Evolutionary conservation across 2,329 filamentous ascomycete species (phyloP).

Genomic region (Corinectria fuckeliana): DNA sequence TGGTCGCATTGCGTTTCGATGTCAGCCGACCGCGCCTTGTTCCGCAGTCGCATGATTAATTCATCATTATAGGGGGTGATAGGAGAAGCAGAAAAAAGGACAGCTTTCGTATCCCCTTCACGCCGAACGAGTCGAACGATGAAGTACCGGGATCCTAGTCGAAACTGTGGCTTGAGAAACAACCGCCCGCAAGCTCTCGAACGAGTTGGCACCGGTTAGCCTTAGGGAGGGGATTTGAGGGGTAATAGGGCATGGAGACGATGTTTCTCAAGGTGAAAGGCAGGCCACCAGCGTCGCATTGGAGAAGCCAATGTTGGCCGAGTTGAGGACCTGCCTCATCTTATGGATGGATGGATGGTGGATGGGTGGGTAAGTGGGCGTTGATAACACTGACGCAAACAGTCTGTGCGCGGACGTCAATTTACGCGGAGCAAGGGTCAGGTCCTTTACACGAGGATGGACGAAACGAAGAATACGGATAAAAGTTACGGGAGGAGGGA

Average conservation of each 20-base stretch:
- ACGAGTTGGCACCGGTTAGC: background rate
- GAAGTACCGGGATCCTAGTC: conserved; percentile 10
- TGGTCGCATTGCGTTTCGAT: conserved; percentile 16
- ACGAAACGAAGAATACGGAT: background rate
- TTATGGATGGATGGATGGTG: background rate
- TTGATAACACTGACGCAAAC: conserved; percentile 8
- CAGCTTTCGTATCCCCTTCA: conserved; percentile 18
- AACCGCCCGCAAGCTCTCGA: background rate
- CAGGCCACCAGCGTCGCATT: conserved; percentile 1
- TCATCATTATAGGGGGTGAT: conserved; percentile 11
- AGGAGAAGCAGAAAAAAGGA: background rate
- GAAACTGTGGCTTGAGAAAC: background rate
- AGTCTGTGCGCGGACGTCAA: conserved; percentile 35
- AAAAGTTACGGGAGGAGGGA: background rate
- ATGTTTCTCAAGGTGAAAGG: conserved; percentile 1
- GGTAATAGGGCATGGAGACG: background rate
- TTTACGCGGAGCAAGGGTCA: conserved; percentile 21
- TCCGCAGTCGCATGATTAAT: conserved; percentile 23
- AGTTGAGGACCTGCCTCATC: background rate
- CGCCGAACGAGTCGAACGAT: conserved; percentile 19
- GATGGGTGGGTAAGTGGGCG: background rate
- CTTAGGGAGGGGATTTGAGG: background rate
- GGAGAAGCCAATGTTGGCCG: background rate
- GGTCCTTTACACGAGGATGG: conserved; percentile 12
- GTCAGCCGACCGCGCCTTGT: background rate